Conservation (phyloP, 225 moss, liverwort and hornwort genomes). For the Marchantia polymorpha region DNA sequence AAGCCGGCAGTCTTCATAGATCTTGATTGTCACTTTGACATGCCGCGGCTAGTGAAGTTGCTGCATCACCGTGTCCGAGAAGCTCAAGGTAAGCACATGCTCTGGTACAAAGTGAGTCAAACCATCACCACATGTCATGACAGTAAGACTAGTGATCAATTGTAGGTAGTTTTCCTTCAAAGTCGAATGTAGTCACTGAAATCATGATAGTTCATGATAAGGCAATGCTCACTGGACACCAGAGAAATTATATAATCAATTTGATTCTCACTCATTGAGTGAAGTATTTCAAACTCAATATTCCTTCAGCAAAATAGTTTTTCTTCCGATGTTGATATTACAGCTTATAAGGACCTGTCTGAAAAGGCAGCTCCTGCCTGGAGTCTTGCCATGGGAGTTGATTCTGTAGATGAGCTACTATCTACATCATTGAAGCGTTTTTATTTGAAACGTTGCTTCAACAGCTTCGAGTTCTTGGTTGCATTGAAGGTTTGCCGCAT, state of each 20-base stretch:
- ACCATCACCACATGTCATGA: neutral
- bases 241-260: no score
- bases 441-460: slow-evolving; percentile 40
- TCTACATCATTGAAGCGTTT: slow-evolving; percentile 41
- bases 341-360: slow-evolving; percentile 19
- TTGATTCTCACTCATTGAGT: no score
- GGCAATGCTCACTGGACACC: neutral
- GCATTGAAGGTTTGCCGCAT: slow-evolving; percentile 39
- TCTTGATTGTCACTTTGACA: slow-evolving; percentile 48
- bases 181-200: neutral
- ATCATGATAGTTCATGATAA: neutral
- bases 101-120: neutral
- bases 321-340: neutral
- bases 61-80: slow-evolving; percentile 35
- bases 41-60: slow-evolving; percentile 38
- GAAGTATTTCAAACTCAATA: no score
- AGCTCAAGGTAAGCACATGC: slow-evolving; percentile 13
- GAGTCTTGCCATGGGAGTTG: neutral
- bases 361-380: neutral
- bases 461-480: slow-evolving; percentile 45
- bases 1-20: slow-evolving; percentile 44
- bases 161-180: neutral
- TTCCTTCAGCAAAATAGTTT: neutral
- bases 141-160: no score
- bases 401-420: slow-evolving; percentile 23